Conservation (phyloP, 148 eudicot genomes). For the Chenopodium formosanum region DNA sequence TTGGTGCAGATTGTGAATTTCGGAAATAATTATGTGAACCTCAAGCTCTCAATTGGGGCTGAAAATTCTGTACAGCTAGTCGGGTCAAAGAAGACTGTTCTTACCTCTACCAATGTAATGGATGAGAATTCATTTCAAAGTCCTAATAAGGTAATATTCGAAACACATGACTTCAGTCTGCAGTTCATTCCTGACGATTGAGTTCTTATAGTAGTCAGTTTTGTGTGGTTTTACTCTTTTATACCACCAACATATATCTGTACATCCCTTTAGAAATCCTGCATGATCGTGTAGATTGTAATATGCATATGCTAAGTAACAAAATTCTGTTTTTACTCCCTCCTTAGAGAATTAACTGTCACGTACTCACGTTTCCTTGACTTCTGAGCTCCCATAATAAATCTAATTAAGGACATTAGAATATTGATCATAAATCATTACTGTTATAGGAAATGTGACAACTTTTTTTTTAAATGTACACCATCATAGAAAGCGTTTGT, state of each 20-base stretch:
- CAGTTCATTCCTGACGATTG: not conserved
- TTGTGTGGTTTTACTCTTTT: not conserved
- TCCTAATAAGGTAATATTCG: constrained; percentile 69
- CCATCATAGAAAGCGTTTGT: not conserved
- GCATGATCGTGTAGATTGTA: too few species aligned
- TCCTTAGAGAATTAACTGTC: not conserved
- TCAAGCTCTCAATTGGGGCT: constrained; percentile 51
- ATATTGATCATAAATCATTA: too few species aligned
- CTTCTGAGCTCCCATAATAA: too few species aligned
- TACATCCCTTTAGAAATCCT: too few species aligned
- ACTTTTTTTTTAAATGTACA: not conserved
- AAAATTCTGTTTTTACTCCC: not conserved
- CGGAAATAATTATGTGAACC: constrained; percentile 49
- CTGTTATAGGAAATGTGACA: not conserved
- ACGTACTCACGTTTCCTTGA: not conserved
- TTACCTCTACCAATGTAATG: constrained; percentile 61
- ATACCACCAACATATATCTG: not conserved
- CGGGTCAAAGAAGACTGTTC: constrained; percentile 52
- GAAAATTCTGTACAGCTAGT: constrained; percentile 28
- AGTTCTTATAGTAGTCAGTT: not conserved
- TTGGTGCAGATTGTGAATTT: constrained; percentile 71
- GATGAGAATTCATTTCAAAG: constrained; percentile 81
- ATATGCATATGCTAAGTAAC: not conserved
- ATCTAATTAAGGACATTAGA: too few species aligned
- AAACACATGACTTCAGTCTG: not conserved